Base-by-base conservation (phyloP, 768 basidiomycete genomes). In the Ramaria rubella region DNA sequence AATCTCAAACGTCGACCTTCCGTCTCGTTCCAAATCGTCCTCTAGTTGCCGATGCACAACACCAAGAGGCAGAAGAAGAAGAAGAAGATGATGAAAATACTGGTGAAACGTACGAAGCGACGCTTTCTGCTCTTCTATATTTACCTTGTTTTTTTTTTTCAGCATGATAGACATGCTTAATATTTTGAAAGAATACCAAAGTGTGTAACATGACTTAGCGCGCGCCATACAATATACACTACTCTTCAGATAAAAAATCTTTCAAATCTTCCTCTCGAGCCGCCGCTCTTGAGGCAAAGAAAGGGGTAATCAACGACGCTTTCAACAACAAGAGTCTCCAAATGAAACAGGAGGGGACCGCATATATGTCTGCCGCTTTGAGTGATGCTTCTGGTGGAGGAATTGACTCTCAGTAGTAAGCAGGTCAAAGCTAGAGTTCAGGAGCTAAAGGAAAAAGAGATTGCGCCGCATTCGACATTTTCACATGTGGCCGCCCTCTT, bases 131-230 rank as follows among this genome's bases (percentile, higher is more conserved):
- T 36, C 27, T 36, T 8, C 4, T 52, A 17, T 21, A 24, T 27
- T 17, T n/a, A 40, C 21, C 23, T 15, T 15, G 27, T 5, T 17
- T 21, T 15, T 33, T n/a, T n/a, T 7, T 26, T 8, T 15, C 21
- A 55, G 53, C 23, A 34, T 45, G 40, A 15, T 29, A 7, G 53
- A 55, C 26, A 42, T 55, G 40, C 53, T 55, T 44, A 45, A 26
- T 45, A 30, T 55, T 45, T 24, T 55, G 36, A 21, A 55, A 33
- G 23, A 55, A 9, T 29, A 31, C 23, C 38, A 55, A 45, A 45
- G 53, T 55, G 44, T 24, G 27, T 33, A 17, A 5, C 15, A 6
- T 42, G 17, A 17, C 23, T 42, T 21, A 8, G 11, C 14, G 17
- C n/a, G n/a, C n/a, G n/a, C 40, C 7, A 42, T 42, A n/a, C 23